These are phyloP conservation scores for Biscutella auriculata DNA, from an alignment of 441 rosid genomes.

Conservation along the genomic window DNA sequence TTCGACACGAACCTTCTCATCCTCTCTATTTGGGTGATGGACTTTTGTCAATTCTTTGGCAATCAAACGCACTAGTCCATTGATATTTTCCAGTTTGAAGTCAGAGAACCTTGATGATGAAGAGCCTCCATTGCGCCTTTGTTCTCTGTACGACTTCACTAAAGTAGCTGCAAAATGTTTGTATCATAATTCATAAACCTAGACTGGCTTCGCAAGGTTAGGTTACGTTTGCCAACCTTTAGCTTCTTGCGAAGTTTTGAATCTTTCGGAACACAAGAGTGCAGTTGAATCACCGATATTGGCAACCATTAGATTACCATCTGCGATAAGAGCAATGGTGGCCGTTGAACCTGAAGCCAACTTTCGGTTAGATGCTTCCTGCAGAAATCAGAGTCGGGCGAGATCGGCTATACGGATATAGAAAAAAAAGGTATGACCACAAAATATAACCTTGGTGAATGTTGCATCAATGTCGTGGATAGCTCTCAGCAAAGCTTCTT, in stretches of 20 bases:
- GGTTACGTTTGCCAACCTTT: conserved; percentile 42
- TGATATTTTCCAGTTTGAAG: conserved; percentile 30
- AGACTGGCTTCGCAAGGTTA: background rate
- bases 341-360: background rate
- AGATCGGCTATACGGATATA: too few relatives aligned
- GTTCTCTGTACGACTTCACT: conserved; percentile 58
- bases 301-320: conserved; percentile 71
- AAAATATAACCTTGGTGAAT: conserved; percentile 69
- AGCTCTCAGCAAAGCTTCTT: conserved; percentile 77
- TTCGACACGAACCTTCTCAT: conserved; percentile 81
- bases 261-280: conserved; percentile 64
- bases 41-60: conserved; percentile 75
- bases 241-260: conserved; percentile 68
- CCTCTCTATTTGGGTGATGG: conserved; percentile 87
- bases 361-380: background rate
- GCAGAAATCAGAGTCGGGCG: background rate
- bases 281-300: conserved; percentile 93
- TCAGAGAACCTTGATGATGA: conserved; percentile 35
- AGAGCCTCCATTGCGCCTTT: conserved; percentile 40
- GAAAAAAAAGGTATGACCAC: background rate
- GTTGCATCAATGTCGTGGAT: conserved; percentile 73
- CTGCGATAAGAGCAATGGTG: conserved; percentile 9
- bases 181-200: too few relatives aligned
- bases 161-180: conserved; percentile 79
- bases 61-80: conserved; percentile 40